Evolutionary conservation across 345 rosid genomes (phyloP).

Genomic region (Clausena lansium): DNA sequence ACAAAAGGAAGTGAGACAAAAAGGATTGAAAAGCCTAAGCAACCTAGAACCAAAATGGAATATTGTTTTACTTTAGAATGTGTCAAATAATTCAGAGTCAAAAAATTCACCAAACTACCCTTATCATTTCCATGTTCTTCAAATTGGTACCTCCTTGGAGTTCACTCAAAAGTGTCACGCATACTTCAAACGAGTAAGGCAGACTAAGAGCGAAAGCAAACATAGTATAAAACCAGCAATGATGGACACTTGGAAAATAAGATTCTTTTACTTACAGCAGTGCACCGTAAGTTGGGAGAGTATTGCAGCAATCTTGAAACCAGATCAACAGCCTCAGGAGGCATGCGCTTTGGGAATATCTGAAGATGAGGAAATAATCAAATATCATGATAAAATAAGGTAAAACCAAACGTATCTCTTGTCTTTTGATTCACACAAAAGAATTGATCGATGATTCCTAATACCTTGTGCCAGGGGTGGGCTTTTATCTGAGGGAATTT

Average conservation of each 20-base stretch:
- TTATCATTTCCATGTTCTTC: not conserved
- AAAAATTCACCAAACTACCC: not conserved
- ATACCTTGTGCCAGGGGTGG: slow-evolving; percentile 99
- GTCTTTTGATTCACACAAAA: not conserved
- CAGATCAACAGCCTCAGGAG: slow-evolving; percentile 95
- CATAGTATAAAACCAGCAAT: not conserved
- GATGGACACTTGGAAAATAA: not conserved
- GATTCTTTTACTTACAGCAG: slow-evolving; percentile 63
- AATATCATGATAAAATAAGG: not conserved
- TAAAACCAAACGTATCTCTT: not conserved
- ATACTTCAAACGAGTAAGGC: not conserved
- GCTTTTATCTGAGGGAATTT: slow-evolving; percentile 98
- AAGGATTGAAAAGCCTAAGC: not conserved
- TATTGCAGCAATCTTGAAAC: slow-evolving; percentile 95
- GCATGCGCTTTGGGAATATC: slow-evolving; percentile 97
- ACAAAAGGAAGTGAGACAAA: not conserved
- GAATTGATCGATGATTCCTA: not conserved
- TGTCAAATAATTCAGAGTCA: not conserved
- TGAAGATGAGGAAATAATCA: slow-evolving; percentile 22
- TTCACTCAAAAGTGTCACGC: not conserved
- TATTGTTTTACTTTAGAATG: not conserved
- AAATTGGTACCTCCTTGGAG: not conserved
- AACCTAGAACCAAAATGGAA: not conserved
- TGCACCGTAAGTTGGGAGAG: slow-evolving; percentile 87
- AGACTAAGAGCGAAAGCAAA: not conserved